Base-by-base conservation (phyloP, 2,329 filamentous ascomycete species). In the Nannizziopsis arthrosporioides region DNA sequence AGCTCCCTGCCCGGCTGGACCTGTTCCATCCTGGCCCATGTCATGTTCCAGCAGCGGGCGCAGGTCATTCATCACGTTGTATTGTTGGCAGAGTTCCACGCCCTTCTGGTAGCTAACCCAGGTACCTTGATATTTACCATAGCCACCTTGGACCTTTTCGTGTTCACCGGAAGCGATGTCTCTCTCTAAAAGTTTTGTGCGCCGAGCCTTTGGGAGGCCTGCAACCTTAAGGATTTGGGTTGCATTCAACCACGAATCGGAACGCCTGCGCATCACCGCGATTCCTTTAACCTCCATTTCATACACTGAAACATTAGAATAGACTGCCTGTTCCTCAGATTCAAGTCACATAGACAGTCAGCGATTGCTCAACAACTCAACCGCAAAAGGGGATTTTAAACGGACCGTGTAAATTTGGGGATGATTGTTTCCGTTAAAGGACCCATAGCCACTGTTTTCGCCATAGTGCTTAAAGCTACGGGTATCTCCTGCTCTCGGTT, bases 141-240 rank as follows among this genome's bases (percentile, higher is more conserved):
- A 98, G 4, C 92, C 92, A 31, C 92, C 92, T 64, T 98, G 92
- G 2, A 98, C 90, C 68, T 98, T 98, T 66, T 98, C 92, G 66
- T 98, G 90, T 62, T 94, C 86, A 60, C 92, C 92, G 0, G 85
- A 92, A 54, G 94, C 80, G 51, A 98, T 94, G 67, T 98, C 92
- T 68, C 96, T 96, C 65, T 98, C 92, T 44, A 98, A 75, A 6
- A 96, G 93, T 67, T 96, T 96, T 50, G 92, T 96, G 57, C 92
- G 84, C 69, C 94, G 93, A 51, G 90, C 92, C 70, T 98, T 98
- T 63, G 95, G 90, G 52, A 98, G 88, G 44, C 89, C 89, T 32
- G 92, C 92, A 32, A 96, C 89, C 63, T 98, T 98, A 55, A 98
- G 78, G 56, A 98, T 96, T 66, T 98, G 92, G 0, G 92, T 98